A percentile compares a stretch with the other conserved stretches of the same genome.
These are phyloP conservation scores for Aspergillus jensenii DNA, from an alignment of 2,329 filamentous ascomycete genomes.

Conservation along the genomic window DNA sequence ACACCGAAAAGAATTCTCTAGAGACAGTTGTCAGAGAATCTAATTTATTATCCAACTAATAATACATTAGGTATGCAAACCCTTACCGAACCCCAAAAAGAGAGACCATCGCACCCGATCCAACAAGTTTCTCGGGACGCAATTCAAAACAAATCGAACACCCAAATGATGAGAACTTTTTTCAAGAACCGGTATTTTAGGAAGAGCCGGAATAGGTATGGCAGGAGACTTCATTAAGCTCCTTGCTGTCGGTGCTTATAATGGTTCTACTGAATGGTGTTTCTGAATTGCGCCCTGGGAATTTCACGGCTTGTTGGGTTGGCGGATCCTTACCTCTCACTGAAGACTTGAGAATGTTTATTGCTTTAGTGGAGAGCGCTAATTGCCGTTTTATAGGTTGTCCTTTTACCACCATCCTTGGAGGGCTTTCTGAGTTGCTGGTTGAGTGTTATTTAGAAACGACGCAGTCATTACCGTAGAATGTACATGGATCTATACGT, in stretches of 20 bases:
- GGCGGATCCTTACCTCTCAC: neutral
- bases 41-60: neutral
- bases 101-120: neutral
- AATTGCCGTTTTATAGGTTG: neutral
- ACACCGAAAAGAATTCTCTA: neutral
- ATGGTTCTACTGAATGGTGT: conserved; percentile 46
- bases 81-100: neutral
- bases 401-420: neutral
- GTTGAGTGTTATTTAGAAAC: neutral
- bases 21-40: neutral
- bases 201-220: conserved; percentile 52
- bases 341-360: neutral
- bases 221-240: conserved; percentile 25
- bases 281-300: conserved; percentile 2
- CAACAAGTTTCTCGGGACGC: neutral
- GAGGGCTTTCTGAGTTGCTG: neutral
- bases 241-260: conserved; percentile 49
- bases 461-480: neutral
- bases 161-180: conserved; percentile 44
- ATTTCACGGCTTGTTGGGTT: neutral
- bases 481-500: conserved; percentile 4
- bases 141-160: conserved; percentile 15
- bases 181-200: conserved; percentile 45
- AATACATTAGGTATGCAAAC: neutral
- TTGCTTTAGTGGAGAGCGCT: neutral